Evolutionary conservation across 2,329 filamentous ascomycete species (phyloP).

Genomic region (Aspergillus pseudoterreus): DNA sequence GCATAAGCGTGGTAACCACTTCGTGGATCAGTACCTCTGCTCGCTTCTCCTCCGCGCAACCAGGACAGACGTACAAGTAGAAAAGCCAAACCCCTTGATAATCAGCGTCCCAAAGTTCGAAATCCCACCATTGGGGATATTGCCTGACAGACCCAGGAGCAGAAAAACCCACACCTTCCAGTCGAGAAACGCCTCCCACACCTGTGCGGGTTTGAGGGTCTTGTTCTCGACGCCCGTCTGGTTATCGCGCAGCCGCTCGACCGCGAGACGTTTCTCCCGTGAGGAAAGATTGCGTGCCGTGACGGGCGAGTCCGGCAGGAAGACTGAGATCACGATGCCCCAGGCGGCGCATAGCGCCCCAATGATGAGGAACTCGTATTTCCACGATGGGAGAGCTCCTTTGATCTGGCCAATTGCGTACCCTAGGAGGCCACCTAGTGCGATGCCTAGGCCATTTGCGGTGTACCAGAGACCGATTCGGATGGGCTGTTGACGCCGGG

Average conservation of each 20-base stretch:
- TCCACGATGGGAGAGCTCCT: constrained; percentile 48
- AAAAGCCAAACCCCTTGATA: constrained; percentile 54
- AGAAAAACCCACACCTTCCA: constrained; percentile 61
- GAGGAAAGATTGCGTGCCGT: constrained; percentile 56
- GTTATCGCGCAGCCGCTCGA: constrained; percentile 9
- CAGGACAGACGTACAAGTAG: neutral
- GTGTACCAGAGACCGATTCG: constrained; percentile 56
- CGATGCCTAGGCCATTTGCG: constrained; percentile 19
- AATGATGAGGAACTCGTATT: constrained; percentile 58
- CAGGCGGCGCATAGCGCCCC: constrained; percentile 51
- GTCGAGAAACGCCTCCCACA: constrained; percentile 52
- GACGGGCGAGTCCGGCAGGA: constrained; percentile 53
- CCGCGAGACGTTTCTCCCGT: constrained; percentile 47
- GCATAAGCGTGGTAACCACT: constrained; percentile 33
- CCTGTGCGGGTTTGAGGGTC: constrained; percentile 48
- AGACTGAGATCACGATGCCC: constrained; percentile 46
- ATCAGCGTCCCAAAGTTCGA: constrained; percentile 49
- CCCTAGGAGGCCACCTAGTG: constrained; percentile 32
- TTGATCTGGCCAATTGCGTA: constrained; percentile 56
- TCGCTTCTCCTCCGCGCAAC: constrained; percentile 23
- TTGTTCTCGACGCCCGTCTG: constrained; percentile 14
- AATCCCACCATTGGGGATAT: constrained; percentile 57
- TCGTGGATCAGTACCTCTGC: neutral
- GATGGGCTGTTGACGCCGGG: constrained; percentile 53
- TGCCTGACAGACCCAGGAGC: constrained; percentile 48